Conservation (phyloP, 208 protist genomes). For the Lotmaria passim region DNA sequence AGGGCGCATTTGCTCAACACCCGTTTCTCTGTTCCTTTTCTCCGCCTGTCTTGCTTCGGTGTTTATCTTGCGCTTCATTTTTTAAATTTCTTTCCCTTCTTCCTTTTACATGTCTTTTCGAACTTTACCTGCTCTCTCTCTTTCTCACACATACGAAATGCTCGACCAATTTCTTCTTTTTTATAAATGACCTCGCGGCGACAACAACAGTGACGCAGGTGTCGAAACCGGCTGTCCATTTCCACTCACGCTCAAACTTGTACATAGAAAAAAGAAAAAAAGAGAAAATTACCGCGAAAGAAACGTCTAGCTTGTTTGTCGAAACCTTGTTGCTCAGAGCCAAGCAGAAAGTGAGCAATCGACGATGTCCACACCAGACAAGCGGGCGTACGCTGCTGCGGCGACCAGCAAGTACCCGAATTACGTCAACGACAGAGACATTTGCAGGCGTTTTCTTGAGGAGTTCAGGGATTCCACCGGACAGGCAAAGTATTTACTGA, state of each 20-base stretch:
- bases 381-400: conserved; percentile 53
- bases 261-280: not conserved
- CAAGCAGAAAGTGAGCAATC: no score
- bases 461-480: conserved; percentile 67
- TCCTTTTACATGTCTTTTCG: no score
- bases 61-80: no score
- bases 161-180: not conserved
- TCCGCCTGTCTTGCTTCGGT: no score
- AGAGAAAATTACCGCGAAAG: not conserved
- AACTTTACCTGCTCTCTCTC: no score
- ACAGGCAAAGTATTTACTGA: conserved; percentile 56
- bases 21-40: not conserved
- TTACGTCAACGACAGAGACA: conserved; percentile 80
- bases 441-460: conserved; percentile 72
- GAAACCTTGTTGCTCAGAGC: no score
- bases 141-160: no score
- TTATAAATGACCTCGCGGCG: not conserved
- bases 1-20: no score
- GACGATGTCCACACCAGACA: conserved; percentile 36
- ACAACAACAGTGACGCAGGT: no score
- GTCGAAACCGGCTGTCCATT: not conserved
- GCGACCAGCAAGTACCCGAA: conserved; percentile 81
- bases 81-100: not conserved
- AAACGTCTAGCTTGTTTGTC: not conserved
- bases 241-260: not conserved